Conservation (phyloP, 2,329 filamentous ascomycete genomes). For the Leptographium lundbergii region DNA sequence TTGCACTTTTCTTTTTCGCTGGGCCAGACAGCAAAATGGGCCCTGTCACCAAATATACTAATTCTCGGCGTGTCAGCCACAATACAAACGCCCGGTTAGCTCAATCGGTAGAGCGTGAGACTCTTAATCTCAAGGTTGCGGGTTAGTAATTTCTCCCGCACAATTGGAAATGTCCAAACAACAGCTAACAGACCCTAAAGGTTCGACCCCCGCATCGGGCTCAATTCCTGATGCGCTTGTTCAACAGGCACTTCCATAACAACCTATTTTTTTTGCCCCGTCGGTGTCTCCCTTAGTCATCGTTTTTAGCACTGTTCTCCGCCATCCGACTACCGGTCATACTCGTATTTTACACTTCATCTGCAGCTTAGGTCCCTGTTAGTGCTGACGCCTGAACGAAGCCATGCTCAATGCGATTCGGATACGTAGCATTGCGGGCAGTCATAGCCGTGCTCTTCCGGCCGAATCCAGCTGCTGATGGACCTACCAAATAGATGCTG, state of each 20-base stretch:
- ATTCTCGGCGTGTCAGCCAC: background rate
- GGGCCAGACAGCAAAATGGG: background rate
- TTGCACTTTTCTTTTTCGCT: too few relatives aligned
- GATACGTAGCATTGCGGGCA: too few relatives aligned
- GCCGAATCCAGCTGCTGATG: too few relatives aligned
- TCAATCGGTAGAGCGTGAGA: constrained; percentile 64
- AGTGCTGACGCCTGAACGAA: too few relatives aligned
- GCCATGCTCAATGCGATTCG: too few relatives aligned
- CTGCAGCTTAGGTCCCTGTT: too few relatives aligned
- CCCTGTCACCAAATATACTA: background rate
- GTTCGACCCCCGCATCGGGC: constrained; percentile 34
- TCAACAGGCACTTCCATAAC: constrained; percentile 2
- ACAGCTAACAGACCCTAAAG: background rate
- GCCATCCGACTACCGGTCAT: background rate
- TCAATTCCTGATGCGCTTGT: constrained; percentile 25
- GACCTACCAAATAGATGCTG: too few relatives aligned
- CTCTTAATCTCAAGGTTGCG: constrained; percentile 38
- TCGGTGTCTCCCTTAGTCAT: background rate
- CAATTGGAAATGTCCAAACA: too few relatives aligned
- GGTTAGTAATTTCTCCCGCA: constrained; percentile 8
- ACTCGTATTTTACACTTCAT: too few relatives aligned
- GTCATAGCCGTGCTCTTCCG: too few relatives aligned
- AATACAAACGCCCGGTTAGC: constrained; percentile 38
- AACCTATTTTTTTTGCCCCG: background rate
- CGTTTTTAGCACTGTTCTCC: background rate